Evolutionary conservation across 75 land plant species (phyloP).

Genomic region (Sequoia sempervirens): DNA sequence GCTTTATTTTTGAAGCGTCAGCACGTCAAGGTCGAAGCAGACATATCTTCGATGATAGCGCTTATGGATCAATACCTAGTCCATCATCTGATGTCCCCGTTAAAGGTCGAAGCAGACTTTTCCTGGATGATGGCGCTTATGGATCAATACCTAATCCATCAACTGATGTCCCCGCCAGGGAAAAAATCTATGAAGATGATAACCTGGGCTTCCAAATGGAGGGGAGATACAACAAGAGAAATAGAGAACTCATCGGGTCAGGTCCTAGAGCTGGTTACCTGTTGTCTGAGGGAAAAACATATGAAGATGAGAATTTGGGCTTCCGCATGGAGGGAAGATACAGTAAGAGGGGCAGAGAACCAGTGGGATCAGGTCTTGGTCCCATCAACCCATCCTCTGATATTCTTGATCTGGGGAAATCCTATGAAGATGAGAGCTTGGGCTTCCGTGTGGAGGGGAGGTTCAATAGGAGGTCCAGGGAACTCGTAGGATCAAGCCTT

Average conservation of each 20-base stretch:
- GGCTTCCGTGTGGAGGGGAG: conserved; percentile 25
- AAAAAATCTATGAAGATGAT: not conserved
- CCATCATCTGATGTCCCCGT: not conserved
- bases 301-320: not conserved
- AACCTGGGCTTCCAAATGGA: not conserved
- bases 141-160: not conserved
- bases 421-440: conserved; percentile 32
- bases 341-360: conserved; percentile 43
- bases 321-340: conserved; percentile 23
- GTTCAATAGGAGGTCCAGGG: conserved; percentile 21
- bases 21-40: not conserved
- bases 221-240: not conserved
- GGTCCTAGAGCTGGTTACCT: conserved; percentile 6
- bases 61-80: not conserved
- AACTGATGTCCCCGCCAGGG: not conserved
- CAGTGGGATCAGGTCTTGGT: conserved; percentile 34
- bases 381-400: not conserved
- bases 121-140: not conserved
- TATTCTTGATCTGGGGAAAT: conserved; percentile 24
- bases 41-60: not conserved
- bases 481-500: conserved; percentile 24
- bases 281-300: conserved; percentile 2
- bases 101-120: not conserved
- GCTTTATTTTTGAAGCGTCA: not conserved
- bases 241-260: not conserved